Evolutionary conservation across 2,329 filamentous ascomycete genomes (phyloP).

Genomic region (Diaporthe batatas): DNA sequence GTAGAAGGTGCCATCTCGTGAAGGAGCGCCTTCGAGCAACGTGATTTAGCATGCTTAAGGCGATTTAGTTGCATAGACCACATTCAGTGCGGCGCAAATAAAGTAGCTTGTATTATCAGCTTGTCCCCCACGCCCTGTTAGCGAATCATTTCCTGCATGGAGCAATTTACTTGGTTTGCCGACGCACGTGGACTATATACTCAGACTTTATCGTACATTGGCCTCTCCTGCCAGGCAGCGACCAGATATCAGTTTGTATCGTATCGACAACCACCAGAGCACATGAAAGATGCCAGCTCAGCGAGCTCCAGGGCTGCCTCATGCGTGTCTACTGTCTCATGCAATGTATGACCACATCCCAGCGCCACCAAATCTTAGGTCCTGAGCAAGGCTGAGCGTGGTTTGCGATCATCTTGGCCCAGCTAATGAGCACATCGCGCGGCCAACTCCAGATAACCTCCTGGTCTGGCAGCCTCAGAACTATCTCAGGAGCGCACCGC

Average conservation of each 20-base stretch:
- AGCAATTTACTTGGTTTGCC: background rate
- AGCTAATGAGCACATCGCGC: background rate
- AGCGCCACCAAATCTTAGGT: background rate
- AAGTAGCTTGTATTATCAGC: background rate
- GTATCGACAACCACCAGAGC: background rate
- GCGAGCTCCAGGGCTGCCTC: background rate
- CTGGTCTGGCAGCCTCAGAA: background rate
- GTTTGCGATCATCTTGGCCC: background rate
- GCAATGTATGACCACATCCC: background rate
- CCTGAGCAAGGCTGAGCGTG: background rate
- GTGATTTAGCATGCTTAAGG: background rate
- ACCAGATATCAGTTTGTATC: background rate
- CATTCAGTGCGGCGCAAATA: background rate
- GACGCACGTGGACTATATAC: background rate
- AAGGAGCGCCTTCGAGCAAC: background rate
- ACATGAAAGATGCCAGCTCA: background rate
- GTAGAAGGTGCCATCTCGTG: too few species aligned
- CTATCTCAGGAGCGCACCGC: background rate
- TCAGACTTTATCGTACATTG: background rate
- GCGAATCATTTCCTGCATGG: background rate
- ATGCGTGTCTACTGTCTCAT: background rate
- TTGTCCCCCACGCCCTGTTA: background rate
- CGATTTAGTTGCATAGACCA: background rate
- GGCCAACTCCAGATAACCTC: background rate
- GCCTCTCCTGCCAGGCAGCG: background rate